phyloP scores from a whole-genome alignment of 2,329 filamentous ascomycete species.

The Colletotrichum orbiculare region DNA sequence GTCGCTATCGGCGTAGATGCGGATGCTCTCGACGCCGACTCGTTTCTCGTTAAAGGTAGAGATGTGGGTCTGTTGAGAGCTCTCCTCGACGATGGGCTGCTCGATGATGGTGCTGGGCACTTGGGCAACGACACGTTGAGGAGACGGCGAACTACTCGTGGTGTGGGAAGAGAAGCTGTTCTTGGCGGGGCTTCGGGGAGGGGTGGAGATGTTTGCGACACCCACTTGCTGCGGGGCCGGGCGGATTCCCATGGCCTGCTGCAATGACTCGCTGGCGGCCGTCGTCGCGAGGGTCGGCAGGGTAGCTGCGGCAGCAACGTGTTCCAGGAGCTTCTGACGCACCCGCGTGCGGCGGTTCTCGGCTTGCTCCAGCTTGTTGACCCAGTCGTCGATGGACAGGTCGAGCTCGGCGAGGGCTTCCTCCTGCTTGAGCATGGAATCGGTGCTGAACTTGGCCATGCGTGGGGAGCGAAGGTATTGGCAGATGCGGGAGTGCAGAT shows the following conservation, averaged over 20 bases:
- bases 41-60: conserved; percentile 46
- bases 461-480: conserved; percentile 79
- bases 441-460: conserved; percentile 76
- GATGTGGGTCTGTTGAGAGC: conserved; percentile 40
- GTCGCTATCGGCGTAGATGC: conserved; percentile 74
- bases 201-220: conserved; percentile 61
- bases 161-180: conserved; percentile 47
- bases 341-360: conserved; percentile 81
- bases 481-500: conserved; percentile 81
- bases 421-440: conserved; percentile 82
- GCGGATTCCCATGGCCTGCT: conserved; percentile 54
- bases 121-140: conserved; percentile 62
- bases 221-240: conserved; percentile 38
- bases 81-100: conserved; percentile 60
- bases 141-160: conserved; percentile 56
- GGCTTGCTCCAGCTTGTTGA: conserved; percentile 80
- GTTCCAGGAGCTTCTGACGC: conserved; percentile 83
- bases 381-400: conserved; percentile 83
- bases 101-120: conserved; percentile 68
- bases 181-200: conserved; percentile 69
- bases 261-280: conserved; percentile 53
- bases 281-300: conserved; percentile 51
- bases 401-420: conserved; percentile 83
- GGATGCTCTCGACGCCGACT: conserved; percentile 70
- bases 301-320: conserved; percentile 78